Evolutionary conservation across 805 yeast species (phyloP).

Genomic region (Sugiyamaella chiloensis): DNA sequence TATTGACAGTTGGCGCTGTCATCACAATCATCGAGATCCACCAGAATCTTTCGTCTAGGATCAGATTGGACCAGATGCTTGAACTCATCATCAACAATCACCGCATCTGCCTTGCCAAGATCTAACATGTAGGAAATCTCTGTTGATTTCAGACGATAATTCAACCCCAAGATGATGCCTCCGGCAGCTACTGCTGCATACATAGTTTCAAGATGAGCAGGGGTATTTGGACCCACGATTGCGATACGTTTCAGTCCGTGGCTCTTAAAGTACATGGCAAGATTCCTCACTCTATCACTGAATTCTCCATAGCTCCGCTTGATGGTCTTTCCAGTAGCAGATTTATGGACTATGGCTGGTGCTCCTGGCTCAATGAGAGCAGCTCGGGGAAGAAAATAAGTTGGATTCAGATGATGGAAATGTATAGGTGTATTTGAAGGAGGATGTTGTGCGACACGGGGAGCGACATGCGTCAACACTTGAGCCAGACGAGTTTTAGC

Average conservation of each 20-base stretch:
- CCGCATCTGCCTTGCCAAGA: slow-evolving; percentile 31
- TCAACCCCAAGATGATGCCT: slow-evolving; percentile 34
- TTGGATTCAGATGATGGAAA: slow-evolving; percentile 35
- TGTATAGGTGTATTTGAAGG: slow-evolving; percentile 11
- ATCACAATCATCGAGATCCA: slow-evolving; percentile 21
- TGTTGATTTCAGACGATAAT: slow-evolving; percentile 31
- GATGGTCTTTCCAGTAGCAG: slow-evolving; percentile 22
- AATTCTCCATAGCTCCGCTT: slow-evolving; percentile 28
- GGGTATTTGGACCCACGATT: slow-evolving; percentile 35
- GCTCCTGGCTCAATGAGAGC: slow-evolving; percentile 37
- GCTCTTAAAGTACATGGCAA: slow-evolving; percentile 32
- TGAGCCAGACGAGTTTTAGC: slow-evolving; percentile 6
- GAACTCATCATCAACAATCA: slow-evolving; percentile 31
- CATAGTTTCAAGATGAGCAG: slow-evolving; percentile 36
- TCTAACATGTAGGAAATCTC: slow-evolving; percentile 33
- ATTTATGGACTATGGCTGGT: slow-evolving; percentile 31
- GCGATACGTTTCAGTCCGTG: slow-evolving; percentile 29
- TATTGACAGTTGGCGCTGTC: slow-evolving; percentile 16
- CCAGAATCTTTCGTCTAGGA: slow-evolving; percentile 15
- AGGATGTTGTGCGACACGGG: neutral
- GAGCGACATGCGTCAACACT: slow-evolving; percentile 1
- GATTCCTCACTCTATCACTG: slow-evolving; percentile 29
- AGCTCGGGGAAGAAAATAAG: slow-evolving; percentile 35
- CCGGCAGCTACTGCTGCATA: slow-evolving; percentile 35
- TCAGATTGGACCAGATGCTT: slow-evolving; percentile 22